A percentile compares a stretch with the other conserved stretches of the same genome.
Conservation (phyloP, 2,329 filamentous ascomycete species). For the Claviceps maximensis region DNA sequence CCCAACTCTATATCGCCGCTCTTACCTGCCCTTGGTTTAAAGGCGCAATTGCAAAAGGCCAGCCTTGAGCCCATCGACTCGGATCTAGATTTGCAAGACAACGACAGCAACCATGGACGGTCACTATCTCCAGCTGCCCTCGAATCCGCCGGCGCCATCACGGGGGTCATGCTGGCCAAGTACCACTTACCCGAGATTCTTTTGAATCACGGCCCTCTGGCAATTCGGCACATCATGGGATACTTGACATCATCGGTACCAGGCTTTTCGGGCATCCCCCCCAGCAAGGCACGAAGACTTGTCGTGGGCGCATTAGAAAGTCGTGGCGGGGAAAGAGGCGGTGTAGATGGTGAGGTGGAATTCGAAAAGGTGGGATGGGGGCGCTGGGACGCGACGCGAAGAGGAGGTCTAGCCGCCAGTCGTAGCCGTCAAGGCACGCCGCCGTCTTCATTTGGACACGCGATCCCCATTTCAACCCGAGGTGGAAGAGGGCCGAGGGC, state of each 20-base stretch:
- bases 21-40: constrained; percentile 68
- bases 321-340: constrained; percentile 50
- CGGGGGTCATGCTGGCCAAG: constrained; percentile 71
- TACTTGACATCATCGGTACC: constrained; percentile 88
- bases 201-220: constrained; percentile 75
- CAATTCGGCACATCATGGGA: constrained; percentile 90
- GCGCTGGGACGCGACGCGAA: constrained; percentile 75
- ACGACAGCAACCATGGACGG: constrained; percentile 17
- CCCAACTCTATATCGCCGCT: constrained; percentile 90
- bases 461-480: constrained; percentile 43
- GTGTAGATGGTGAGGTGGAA: constrained; percentile 55
- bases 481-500: constrained; percentile 33
- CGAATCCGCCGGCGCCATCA: constrained; percentile 73
- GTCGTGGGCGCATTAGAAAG: constrained; percentile 89
- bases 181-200: constrained; percentile 85
- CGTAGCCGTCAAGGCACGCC: constrained; percentile 31
- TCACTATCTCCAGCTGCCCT: constrained; percentile 35
- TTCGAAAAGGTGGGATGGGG: constrained; percentile 98
- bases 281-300: constrained; percentile 77
- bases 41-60: constrained; percentile 49
- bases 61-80: constrained; percentile 60
- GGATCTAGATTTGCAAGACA: constrained; percentile 72
- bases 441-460: constrained; percentile 30
- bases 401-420: constrained; percentile 49
- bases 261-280: constrained; percentile 78